phyloP scores from a whole-genome alignment of 805 yeast species.

The Candida anglica region DNA sequence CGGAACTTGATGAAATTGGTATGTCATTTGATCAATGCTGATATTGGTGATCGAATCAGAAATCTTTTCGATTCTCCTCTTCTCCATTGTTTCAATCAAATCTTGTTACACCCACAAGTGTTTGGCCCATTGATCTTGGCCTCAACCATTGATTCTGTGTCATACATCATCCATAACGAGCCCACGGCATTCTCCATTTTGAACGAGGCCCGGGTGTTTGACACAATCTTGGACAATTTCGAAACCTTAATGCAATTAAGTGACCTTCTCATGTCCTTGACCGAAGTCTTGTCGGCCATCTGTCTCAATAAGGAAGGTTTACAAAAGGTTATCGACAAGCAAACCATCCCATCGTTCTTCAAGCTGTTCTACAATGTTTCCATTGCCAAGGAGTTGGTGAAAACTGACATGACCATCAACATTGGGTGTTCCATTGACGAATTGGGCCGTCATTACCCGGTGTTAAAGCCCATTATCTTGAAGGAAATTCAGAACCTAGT shows the following conservation, averaged over 20 bases:
- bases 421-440: conserved; percentile 75
- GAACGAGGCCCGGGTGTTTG: conserved; percentile 73
- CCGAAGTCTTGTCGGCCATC: conserved; percentile 79
- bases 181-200: conserved; percentile 84
- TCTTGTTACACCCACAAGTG: conserved; percentile 50
- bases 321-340: conserved; percentile 43
- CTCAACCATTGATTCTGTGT: conserved; percentile 57
- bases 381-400: conserved; percentile 50
- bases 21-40: conserved; percentile 59
- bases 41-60: conserved; percentile 79
- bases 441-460: conserved; percentile 78
- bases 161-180: conserved; percentile 77
- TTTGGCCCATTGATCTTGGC: conserved; percentile 70
- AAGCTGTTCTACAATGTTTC: conserved; percentile 44
- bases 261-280: conserved; percentile 56
- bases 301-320: conserved; percentile 75
- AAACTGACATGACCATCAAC: conserved; percentile 44
- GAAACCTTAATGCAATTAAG: conserved; percentile 51
- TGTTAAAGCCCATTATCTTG: conserved; percentile 56
- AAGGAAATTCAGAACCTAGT: conserved; percentile 45
- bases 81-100: conserved; percentile 54
- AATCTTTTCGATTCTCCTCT: conserved; percentile 83
- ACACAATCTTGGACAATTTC: conserved; percentile 57
- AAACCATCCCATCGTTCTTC: conserved; percentile 43
- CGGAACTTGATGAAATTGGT: conserved; percentile 58